Percentiles rank a stretch among this genome's conserved stretches.
Conservation (phyloP, 352 stramenopile species). For the Pythium aquatile region DNA sequence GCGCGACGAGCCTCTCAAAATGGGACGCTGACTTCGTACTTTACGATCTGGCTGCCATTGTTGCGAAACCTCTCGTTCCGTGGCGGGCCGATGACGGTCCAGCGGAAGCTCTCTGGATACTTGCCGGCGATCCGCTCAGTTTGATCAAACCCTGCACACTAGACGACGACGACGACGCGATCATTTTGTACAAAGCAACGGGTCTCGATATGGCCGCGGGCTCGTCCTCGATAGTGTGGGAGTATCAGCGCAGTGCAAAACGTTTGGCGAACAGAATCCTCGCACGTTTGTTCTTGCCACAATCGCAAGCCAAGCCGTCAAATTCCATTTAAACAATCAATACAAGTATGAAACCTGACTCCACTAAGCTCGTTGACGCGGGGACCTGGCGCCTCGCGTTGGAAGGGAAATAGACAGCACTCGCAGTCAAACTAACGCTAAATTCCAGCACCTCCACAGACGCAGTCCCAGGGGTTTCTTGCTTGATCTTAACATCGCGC, state of each 20-base stretch:
- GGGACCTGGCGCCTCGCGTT: too few relatives aligned
- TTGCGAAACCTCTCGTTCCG: background rate
- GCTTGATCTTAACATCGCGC: conserved; percentile 3
- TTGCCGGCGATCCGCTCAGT: background rate
- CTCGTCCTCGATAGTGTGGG: background rate
- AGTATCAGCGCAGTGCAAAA: background rate
- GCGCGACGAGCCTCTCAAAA: too few relatives aligned
- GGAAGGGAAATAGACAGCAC: too few relatives aligned
- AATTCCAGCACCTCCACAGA: too few relatives aligned
- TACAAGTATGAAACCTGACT: too few relatives aligned
- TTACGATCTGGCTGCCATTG: conserved; percentile 2
- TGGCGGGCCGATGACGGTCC: conserved; percentile 2
- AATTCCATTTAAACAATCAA: too few relatives aligned
- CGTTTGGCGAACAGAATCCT: background rate
- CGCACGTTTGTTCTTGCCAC: conserved; percentile 1
- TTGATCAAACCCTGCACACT: background rate
- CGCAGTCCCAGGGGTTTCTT: too few relatives aligned
- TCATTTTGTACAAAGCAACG: background rate
- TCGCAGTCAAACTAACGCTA: too few relatives aligned
- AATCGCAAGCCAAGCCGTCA: too few relatives aligned
- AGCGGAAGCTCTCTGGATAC: background rate
- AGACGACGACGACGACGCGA: background rate
- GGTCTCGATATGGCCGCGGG: background rate
- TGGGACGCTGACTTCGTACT: background rate
- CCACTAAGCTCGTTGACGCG: background rate